A percentile compares a stretch with the other conserved stretches of the same genome.
These are phyloP conservation scores for Psilocybe tampanensis DNA, from an alignment of 768 basidiomycete genomes.

Conservation along the genomic window DNA sequence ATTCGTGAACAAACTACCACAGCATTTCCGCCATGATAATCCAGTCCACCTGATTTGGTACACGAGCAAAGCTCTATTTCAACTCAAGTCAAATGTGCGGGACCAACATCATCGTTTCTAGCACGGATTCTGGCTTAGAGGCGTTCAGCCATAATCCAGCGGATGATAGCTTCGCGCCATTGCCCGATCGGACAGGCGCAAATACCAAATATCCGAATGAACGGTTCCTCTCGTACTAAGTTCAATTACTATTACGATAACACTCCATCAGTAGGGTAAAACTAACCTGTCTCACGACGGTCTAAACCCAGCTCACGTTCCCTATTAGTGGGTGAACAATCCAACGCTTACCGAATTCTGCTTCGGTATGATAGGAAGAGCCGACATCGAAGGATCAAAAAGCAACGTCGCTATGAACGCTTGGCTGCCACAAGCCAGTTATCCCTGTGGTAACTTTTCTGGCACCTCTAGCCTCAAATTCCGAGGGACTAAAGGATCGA, in stretches of 20 bases:
- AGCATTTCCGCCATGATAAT: constrained; percentile 55
- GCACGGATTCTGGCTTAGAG: constrained; percentile 84
- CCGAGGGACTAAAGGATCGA: constrained; percentile 81
- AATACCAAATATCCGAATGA: constrained; percentile 85
- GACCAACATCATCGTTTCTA: constrained; percentile 73
- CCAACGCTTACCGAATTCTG: constrained; percentile 81
- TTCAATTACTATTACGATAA: constrained; percentile 77
- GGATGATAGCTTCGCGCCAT: constrained; percentile 81
- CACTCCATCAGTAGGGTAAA: constrained; percentile 83
- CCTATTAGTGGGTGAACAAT: constrained; percentile 79
- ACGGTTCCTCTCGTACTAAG: constrained; percentile 85
- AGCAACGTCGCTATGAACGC: constrained; percentile 84
- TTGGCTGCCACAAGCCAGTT: constrained; percentile 84
- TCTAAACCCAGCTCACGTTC: constrained; percentile 84
- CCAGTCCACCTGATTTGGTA: constrained; percentile 63
- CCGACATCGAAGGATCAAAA: constrained; percentile 84
- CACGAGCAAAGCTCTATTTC: constrained; percentile 72
- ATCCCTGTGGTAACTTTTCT: constrained; percentile 81
- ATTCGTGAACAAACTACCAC: constrained; percentile 53
- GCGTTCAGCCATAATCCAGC: constrained; percentile 86
- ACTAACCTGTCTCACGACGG: constrained; percentile 86
- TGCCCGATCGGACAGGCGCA: constrained; percentile 79
- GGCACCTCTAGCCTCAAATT: constrained; percentile 82
- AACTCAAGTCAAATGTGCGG: constrained; percentile 66
- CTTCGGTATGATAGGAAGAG: constrained; percentile 83